Conservation (phyloP, 495 filamentous ascomycete species). For the Penicillium parvum region DNA sequence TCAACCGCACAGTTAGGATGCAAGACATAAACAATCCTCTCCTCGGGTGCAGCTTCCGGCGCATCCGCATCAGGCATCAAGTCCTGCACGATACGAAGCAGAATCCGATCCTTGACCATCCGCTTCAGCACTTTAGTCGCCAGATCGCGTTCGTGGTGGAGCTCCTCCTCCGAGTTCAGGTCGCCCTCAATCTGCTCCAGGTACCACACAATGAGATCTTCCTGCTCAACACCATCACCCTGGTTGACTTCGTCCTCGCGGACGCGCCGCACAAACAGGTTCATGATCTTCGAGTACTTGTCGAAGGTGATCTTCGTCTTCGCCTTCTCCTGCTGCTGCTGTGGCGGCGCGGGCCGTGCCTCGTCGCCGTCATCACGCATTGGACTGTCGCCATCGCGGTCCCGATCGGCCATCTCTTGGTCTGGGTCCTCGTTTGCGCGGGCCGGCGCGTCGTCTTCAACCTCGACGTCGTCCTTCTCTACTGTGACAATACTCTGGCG, state of each 20-base stretch:
- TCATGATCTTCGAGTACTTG: constrained; percentile 88
- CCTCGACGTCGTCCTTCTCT: constrained; percentile 95
- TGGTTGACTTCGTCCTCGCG: constrained; percentile 66
- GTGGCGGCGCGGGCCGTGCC: constrained; percentile 37
- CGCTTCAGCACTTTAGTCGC: constrained; percentile 88
- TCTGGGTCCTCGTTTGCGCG: constrained; percentile 26
- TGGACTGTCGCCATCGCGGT: constrained; percentile 63
- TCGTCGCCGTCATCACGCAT: constrained; percentile 56
- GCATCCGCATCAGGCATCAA: constrained; percentile 53
- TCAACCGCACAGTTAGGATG: constrained; percentile 93
- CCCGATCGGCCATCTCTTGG: constrained; percentile 42
- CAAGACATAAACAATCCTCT: constrained; percentile 75
- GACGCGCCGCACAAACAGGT: constrained; percentile 73
- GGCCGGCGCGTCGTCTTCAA: constrained; percentile 71
- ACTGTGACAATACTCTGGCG: constrained; percentile 94
- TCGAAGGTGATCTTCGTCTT: constrained; percentile 93
- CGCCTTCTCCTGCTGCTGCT: constrained; percentile 39
- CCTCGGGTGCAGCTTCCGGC: constrained; percentile 37
- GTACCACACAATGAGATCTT: constrained; percentile 86
- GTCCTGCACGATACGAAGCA: constrained; percentile 87
- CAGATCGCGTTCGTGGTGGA: constrained; percentile 68
- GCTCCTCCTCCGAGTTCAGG: constrained; percentile 72
- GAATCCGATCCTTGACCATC: constrained; percentile 95
- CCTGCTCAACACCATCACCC: constrained; percentile 86
- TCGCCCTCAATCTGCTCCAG: constrained; percentile 89